Evolutionary conservation across 1,284 basidiomycete species (phyloP), one percentile per base, ranked within the genome.

Genomic region (Sparassis latifolia): DNA sequence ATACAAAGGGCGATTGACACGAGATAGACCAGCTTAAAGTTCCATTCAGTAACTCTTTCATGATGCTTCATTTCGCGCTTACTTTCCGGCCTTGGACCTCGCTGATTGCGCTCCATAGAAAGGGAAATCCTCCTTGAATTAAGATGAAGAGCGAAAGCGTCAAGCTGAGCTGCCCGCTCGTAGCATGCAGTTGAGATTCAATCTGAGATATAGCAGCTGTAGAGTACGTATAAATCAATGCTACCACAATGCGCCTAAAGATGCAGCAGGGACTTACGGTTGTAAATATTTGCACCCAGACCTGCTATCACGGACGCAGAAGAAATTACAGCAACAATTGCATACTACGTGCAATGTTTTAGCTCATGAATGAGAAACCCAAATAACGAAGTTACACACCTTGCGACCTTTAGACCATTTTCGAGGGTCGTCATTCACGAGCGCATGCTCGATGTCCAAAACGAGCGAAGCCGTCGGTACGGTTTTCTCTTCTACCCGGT

Each of bases 51-150:
- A 38, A 27, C 20, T 49, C 40, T 52, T 4, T 37, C 42, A 30
- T 28, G 38, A 43, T 10, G 42, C 31, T 9, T 31, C 9, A 41
- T 20, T 4, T 41, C 9, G 10, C 5, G 65, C 73, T 32, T 56
- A 85, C 85, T 75, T 89, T 92, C 45, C 91, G 73, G 4, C 90
- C 91, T 55, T 82, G 84, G 45, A 95, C 78, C 64, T 94, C 90
- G 48, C 84, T 86, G 20, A 86, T 69, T 0, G 81, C 76, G 47
- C 76, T 80, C 89, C 90, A 92, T 4, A 87, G 48, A 10, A 88
- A 60, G 0, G 88, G 89, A 46, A 82, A 67, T 9, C 70, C 64
- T 1, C 89, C 89, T 64, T 91, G 88, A n/a, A 88, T 65, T 27
- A 90, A 69, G 57, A 94, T 92, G 67, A 90, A 95, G 10, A 89